These are phyloP conservation scores for Gossypium rotundifolium DNA, from an alignment of 345 rosid genomes.

Conservation along the genomic window DNA sequence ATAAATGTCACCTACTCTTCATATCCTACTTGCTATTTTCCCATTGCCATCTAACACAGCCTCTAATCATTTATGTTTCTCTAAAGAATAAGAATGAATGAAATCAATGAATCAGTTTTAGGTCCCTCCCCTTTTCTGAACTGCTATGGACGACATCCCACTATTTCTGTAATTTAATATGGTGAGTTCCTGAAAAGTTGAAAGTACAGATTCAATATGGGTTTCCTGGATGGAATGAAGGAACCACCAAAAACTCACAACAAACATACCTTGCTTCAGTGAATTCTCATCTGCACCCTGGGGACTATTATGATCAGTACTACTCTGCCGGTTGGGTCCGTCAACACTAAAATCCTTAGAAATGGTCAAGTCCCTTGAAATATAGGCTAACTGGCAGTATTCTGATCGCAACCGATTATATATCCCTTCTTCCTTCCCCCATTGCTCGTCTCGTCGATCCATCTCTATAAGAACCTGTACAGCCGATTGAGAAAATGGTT, in stretches of 20 bases:
- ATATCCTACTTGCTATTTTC: neutral
- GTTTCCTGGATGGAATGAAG: neutral
- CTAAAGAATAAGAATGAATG: neutral
- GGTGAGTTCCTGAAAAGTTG: slow-evolving; percentile 22
- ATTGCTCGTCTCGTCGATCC: slow-evolving; percentile 70
- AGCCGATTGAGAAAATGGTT: neutral
- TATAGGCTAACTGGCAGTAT: slow-evolving; percentile 58
- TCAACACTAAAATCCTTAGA: slow-evolving; percentile 23
- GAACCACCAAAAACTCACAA: slow-evolving; percentile 6
- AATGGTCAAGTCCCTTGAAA: slow-evolving; percentile 20
- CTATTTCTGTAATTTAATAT: slow-evolving; percentile 2
- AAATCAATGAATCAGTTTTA: neutral
- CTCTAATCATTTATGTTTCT: neutral
- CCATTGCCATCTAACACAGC: neutral
- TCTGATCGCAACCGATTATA: slow-evolving; percentile 42
- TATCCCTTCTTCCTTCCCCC: slow-evolving; percentile 52
- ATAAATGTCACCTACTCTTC: neutral
- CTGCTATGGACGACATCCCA: slow-evolving; percentile 3
- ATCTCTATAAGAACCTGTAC: slow-evolving; percentile 62
- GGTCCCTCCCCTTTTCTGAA: neutral
- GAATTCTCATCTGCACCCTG: slow-evolving; percentile 18
- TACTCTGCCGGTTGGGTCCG: slow-evolving; percentile 5
- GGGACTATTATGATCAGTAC: slow-evolving; percentile 10
- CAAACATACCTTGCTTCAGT: slow-evolving; percentile 27
- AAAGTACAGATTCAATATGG: neutral